These are phyloP conservation scores for Penicillium sp. DNA, from an alignment of 2,329 filamentous ascomycete species.

Conservation along the genomic window DNA sequence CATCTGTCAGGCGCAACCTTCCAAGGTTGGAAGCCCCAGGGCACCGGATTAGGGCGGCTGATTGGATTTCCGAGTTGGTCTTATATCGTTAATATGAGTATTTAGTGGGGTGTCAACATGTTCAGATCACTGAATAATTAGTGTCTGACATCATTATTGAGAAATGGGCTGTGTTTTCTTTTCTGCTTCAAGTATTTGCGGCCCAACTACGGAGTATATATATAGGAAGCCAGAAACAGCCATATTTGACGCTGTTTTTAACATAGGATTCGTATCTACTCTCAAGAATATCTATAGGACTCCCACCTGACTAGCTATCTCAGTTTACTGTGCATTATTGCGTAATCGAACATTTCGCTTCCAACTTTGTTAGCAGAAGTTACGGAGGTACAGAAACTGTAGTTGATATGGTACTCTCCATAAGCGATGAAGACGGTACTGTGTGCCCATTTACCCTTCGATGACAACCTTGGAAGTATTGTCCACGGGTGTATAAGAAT, in stretches of 20 bases:
- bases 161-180: not conserved
- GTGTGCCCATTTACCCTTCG: not conserved
- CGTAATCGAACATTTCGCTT: too few relatives aligned
- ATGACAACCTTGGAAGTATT: not conserved
- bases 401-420: not conserved
- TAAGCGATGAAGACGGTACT: not conserved
- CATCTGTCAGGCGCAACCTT: not conserved
- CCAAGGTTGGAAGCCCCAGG: too few relatives aligned
- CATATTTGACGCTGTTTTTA: not conserved
- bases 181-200: not conserved
- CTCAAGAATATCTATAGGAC: too few relatives aligned
- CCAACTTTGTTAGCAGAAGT: too few relatives aligned
- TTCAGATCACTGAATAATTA: not conserved
- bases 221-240: not conserved
- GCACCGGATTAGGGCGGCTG: not conserved
- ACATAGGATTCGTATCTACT: too few relatives aligned
- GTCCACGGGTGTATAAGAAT: not conserved
- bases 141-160: not conserved
- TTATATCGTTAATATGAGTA: not conserved
- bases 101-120: not conserved
- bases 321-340: too few relatives aligned
- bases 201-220: not conserved
- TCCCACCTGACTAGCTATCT: too few relatives aligned
- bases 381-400: too few relatives aligned
- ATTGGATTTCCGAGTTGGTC: not conserved